phyloP scores from a whole-genome alignment of 352 stramenopile species.

The Phytophthora capsici region DNA sequence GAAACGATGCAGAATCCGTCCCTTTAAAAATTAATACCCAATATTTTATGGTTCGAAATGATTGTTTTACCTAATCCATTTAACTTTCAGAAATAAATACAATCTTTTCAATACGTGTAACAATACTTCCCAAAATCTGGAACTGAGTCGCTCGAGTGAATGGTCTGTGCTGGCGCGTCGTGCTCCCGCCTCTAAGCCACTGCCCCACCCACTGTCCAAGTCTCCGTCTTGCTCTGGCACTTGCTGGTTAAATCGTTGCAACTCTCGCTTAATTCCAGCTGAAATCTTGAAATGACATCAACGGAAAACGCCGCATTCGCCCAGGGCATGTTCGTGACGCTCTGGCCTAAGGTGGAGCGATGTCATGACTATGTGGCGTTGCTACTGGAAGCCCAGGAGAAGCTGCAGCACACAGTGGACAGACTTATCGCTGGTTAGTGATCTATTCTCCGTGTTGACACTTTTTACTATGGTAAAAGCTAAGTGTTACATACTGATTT shows the following conservation, averaged over 20 bases:
- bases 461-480: neutral
- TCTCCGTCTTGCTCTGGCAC: conserved; percentile 1
- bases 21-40: no score
- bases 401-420: conserved; percentile 75
- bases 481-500: neutral
- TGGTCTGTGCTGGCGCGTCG: conserved; percentile 19
- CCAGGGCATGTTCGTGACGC: conserved; percentile 77
- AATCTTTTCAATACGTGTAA: neutral
- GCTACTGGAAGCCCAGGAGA: conserved; percentile 70
- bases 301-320: conserved; percentile 52
- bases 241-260: neutral
- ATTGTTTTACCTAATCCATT: no score
- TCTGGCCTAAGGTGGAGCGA: conserved; percentile 87
- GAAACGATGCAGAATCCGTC: no score
- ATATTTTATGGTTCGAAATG: no score
- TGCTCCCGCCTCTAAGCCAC: conserved; percentile 10
- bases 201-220: no score
- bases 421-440: conserved; percentile 58
- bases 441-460: neutral
- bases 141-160: conserved; percentile 22
- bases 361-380: conserved; percentile 81
- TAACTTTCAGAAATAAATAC: neutral
- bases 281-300: conserved; percentile 21
- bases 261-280: neutral
- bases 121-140: neutral